Base-by-base conservation (phyloP, 129 eudicot species). In the Flaveria brownii region DNA sequence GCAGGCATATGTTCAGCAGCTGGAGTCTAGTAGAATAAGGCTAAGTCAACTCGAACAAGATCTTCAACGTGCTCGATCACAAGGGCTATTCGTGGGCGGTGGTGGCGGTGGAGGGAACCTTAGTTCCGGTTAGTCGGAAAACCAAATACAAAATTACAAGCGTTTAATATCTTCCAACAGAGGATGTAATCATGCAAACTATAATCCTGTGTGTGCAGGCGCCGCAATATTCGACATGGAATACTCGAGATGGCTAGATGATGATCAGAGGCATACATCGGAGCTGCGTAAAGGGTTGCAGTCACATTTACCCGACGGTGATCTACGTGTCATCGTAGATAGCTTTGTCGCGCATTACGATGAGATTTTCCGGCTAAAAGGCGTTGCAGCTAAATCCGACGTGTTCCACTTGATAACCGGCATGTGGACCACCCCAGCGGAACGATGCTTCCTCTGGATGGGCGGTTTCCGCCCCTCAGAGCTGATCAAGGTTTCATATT, bases 341-440 rank as follows among this genome's bases (percentile, higher is more conserved):
- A 83, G 87, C 61, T 88, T 87, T 66, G 82, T 94, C 50, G 88
- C 91, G 36, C 99, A 94, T 80, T 94, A 88, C n/a, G 97, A 94
- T 62, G 99, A 94, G 73, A 81, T 94, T 16, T 94, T 94, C 71
- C 84, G 81, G 36, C 84, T 94, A 15, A 94, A 94, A 70, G 85
- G 86, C 1, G 84, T 84, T 8, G 96, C 99, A 2, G 97, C 97
- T 14, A 91, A 91, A 82, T 77, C 99, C 15, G 99, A 94, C 17
- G 89, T 91, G 78, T 94, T 94, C 76, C 99, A 94, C 81, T 86
- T 94, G 67, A 84, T 91, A 43, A 91, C 86, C 0, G 99, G 99
- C 70, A 86, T 94, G 96, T 94, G 99, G 99, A 83, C 96, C 12
- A 87, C 97, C 70, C 93, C 99, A n/a, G 99, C 97, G 3, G 99